Evolutionary conservation across 192 early-diverging fungal species (phyloP).

Genomic region (Diversispora eburnea): DNA sequence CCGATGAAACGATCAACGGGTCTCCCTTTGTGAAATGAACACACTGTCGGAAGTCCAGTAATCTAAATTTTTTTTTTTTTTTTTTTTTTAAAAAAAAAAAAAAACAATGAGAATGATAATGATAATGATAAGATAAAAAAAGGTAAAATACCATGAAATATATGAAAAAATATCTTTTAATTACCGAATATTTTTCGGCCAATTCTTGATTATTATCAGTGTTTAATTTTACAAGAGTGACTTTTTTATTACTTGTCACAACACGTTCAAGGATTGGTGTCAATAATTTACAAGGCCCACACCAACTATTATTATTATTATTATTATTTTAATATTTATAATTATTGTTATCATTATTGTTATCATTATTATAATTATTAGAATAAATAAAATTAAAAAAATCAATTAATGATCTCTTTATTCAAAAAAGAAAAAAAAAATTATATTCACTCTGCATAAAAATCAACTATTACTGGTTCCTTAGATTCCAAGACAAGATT

Average conservation of each 20-base stretch:
- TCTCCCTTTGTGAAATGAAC: conserved; percentile 63
- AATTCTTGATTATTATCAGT: conserved; percentile 63
- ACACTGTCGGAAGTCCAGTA: conserved; percentile 71
- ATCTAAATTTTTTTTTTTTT: conserved; percentile 40
- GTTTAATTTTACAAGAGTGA: conserved; percentile 73
- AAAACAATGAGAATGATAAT: not conserved
- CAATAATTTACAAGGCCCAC: conserved; percentile 77
- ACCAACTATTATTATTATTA: conserved; percentile 57
- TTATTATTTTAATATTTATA: too few species aligned
- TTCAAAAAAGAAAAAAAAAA: not conserved
- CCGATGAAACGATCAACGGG: conserved; percentile 68
- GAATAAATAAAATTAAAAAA: too few species aligned
- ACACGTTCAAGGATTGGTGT: conserved; percentile 64
- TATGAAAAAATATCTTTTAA: not conserved
- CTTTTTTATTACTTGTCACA: conserved; percentile 59
- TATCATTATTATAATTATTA: too few species aligned
- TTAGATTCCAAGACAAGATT: conserved; percentile 54
- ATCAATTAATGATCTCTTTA: not conserved
- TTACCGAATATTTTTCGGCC: conserved; percentile 63
- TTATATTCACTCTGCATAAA: conserved; percentile 61
- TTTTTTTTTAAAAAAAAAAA: not conserved
- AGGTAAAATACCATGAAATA: not conserved
- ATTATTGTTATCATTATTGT: too few species aligned
- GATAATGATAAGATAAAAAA: not conserved
- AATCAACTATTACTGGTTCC: conserved; percentile 76